Evolutionary conservation across 148 eudicot genomes (phyloP).

Genomic region (Cornus florida): DNA sequence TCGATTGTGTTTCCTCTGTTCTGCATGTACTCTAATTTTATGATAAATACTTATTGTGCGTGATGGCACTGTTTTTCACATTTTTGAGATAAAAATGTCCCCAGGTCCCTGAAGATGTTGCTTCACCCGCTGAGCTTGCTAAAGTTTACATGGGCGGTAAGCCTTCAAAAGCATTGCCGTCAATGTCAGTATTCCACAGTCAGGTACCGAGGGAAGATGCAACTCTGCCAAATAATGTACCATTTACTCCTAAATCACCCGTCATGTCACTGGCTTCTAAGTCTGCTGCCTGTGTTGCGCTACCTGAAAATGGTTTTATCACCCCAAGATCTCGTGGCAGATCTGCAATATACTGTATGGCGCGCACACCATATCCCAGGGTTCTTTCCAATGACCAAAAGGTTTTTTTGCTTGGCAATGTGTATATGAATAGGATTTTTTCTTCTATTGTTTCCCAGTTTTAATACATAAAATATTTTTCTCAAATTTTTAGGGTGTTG

Average conservation of each 20-base stretch:
- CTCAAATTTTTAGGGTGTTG: conserved; percentile 34
- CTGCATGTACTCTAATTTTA: background rate
- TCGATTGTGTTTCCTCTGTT: background rate
- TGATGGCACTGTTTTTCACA: background rate
- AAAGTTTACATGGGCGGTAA: conserved; percentile 90
- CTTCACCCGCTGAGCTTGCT: conserved; percentile 94
- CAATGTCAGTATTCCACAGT: conserved; percentile 40
- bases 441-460: background rate
- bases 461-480: background rate
- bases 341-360: conserved; percentile 82
- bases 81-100: background rate
- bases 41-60: background rate
- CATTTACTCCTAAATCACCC: conserved; percentile 36
- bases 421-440: background rate
- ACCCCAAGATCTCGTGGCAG: conserved; percentile 83
- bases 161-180: conserved; percentile 58
- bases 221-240: conserved; percentile 26
- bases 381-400: conserved; percentile 36
- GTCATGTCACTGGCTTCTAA: conserved; percentile 38
- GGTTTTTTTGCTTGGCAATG: conserved; percentile 29
- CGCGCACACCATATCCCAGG: conserved; percentile 87
- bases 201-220: conserved; percentile 45
- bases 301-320: conserved; percentile 50
- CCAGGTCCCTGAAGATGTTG: conserved; percentile 65
- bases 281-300: conserved; percentile 28